Evolutionary conservation across 768 basidiomycete species (phyloP).

Genomic region (Trametes cingulata): DNA sequence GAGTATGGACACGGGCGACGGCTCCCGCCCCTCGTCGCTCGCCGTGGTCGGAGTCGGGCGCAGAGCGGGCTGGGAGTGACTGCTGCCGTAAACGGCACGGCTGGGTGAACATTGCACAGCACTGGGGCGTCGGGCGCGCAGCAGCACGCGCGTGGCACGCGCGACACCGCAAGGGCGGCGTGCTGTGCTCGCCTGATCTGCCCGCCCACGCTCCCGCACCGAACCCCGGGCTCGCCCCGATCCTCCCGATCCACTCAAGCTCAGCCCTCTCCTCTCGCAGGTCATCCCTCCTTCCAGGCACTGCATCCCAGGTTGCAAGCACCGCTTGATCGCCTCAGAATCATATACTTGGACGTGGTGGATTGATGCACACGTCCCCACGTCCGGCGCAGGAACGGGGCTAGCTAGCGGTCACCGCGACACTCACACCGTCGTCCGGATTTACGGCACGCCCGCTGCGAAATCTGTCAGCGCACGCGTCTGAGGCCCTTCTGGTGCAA

Average conservation of each 20-base stretch:
- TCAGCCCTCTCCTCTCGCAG: background rate
- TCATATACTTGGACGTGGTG: background rate
- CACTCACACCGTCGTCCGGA: background rate
- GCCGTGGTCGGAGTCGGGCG: background rate
- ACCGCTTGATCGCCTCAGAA: too few species aligned
- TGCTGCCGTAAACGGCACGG: background rate
- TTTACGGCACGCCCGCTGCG: too few species aligned
- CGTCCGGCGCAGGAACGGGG: background rate
- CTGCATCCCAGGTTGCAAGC: background rate
- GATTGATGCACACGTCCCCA: background rate
- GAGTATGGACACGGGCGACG: too few species aligned
- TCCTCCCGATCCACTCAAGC: background rate
- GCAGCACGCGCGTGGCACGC: conserved; percentile 15
- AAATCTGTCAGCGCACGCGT: too few species aligned
- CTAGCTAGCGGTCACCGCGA: background rate
- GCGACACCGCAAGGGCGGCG: conserved; percentile 19
- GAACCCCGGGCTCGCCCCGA: background rate
- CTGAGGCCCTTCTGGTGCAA: too few species aligned
- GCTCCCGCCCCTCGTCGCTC: too few species aligned
- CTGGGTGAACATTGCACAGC: conserved; percentile 7
- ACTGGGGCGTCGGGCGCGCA: conserved; percentile 2
- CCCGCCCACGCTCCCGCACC: background rate
- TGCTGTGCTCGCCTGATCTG: conserved; percentile 16
- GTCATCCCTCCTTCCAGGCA: background rate
- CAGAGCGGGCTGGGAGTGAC: background rate